A percentile compares a stretch with the other conserved stretches of the same genome.
Conservation (phyloP, 1,139 yeast species). For the Kodamaea fungicola region DNA sequence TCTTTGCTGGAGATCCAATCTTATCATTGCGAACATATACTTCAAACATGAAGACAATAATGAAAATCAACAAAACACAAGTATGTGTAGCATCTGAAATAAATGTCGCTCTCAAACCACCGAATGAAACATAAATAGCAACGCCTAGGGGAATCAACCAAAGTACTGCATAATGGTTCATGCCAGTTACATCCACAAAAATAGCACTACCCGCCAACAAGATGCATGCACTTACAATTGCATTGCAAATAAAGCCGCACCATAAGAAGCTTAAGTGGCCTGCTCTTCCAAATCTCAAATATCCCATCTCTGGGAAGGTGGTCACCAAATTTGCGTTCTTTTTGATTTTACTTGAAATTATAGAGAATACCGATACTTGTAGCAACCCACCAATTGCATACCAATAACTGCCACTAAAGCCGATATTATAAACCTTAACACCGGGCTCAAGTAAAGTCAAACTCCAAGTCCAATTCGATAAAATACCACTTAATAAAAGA, state of each 20-base stretch:
- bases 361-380: constrained; percentile 35
- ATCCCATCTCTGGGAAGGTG: constrained; percentile 39
- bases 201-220: constrained; percentile 39
- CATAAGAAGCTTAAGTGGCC: constrained; percentile 35
- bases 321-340: constrained; percentile 36
- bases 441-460: constrained; percentile 33
- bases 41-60: constrained; percentile 39
- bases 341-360: constrained; percentile 36
- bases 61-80: constrained; percentile 34
- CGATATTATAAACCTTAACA: constrained; percentile 18
- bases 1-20: constrained; percentile 45
- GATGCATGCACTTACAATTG: constrained; percentile 35
- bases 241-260: constrained; percentile 37
- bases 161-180: constrained; percentile 32
- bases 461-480: constrained; percentile 38
- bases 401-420: constrained; percentile 28
- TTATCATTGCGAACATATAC: constrained; percentile 37
- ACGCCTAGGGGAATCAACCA: constrained; percentile 36
- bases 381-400: constrained; percentile 34
- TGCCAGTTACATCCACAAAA: constrained; percentile 33
- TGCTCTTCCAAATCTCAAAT: constrained; percentile 31
- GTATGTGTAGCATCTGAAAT: constrained; percentile 47
- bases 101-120: constrained; percentile 46
- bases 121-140: constrained; percentile 41
- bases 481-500: constrained; percentile 29